Conservation (phyloP, 805 yeast genomes). For the Jamesozyma rosinii region DNA sequence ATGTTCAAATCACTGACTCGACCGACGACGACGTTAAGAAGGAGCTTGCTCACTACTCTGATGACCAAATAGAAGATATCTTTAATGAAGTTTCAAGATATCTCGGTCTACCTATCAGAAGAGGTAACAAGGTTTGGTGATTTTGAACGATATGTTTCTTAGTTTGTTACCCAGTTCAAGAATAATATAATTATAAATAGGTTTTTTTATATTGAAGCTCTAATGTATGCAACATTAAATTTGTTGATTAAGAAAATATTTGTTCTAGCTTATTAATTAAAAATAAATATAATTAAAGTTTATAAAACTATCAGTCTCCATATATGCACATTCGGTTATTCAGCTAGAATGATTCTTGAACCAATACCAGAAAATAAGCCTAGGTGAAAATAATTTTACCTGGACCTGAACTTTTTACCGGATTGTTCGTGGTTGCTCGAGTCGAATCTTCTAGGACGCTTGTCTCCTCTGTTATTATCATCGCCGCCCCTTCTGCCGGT, state of each 20-base stretch:
- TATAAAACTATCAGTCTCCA: too few relatives aligned
- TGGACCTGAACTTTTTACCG: constrained; percentile 59
- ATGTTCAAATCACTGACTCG: constrained; percentile 32
- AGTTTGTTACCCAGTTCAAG: too few relatives aligned
- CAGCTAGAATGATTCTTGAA: too few relatives aligned
- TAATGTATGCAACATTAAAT: too few relatives aligned
- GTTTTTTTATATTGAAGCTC: too few relatives aligned
- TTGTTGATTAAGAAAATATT: too few relatives aligned
- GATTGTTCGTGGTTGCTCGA: constrained; percentile 2
- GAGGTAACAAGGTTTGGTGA: constrained; percentile 45
- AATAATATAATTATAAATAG: too few relatives aligned
- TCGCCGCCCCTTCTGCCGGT: background rate
- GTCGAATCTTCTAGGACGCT: background rate
- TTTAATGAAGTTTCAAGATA: constrained; percentile 60
- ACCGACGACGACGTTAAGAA: constrained; percentile 24
- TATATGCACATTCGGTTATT: too few relatives aligned
- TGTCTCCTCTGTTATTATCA: background rate
- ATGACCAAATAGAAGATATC: constrained; percentile 44
- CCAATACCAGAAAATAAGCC: too few relatives aligned
- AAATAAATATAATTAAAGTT: too few relatives aligned
- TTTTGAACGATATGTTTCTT: background rate
- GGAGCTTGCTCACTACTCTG: constrained; percentile 29
- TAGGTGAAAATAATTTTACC: constrained; percentile 40
- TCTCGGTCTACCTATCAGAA: constrained; percentile 52
- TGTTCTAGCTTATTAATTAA: too few relatives aligned